A percentile compares a stretch with the other conserved stretches of the same genome.
phyloP scores from a whole-genome alignment of 2,329 filamentous ascomycete species.

The Cladosporium austrohemisphaericum region DNA sequence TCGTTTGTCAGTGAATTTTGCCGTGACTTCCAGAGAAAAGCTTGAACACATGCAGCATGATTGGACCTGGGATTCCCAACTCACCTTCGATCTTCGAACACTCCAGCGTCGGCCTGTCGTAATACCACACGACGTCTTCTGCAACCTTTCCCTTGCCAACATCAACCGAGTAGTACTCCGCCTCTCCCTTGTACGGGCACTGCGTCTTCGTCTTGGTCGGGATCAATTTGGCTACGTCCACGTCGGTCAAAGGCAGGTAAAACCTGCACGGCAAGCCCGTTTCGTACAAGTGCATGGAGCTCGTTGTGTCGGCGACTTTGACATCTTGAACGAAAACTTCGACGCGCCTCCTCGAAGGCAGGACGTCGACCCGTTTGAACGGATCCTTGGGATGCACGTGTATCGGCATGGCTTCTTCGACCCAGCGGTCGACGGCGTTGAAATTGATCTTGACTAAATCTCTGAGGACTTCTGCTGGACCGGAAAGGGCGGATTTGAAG shows the following conservation, averaged over 20 bases:
- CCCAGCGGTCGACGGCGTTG: constrained; percentile 41
- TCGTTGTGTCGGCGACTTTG: constrained; percentile 46
- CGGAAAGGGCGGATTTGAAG: constrained; percentile 21
- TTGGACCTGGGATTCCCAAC: no score
- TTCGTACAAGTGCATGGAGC: constrained; percentile 55
- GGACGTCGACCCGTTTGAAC: constrained; percentile 61
- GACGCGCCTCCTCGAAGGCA: constrained; percentile 53
- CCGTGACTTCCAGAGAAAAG: no score
- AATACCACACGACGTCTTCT: constrained; percentile 61
- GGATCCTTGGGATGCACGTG: constrained; percentile 65
- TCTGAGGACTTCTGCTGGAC: constrained; percentile 17
- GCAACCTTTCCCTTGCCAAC: constrained; percentile 33
- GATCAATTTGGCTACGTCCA: constrained; percentile 46
- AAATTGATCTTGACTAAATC: constrained; percentile 29
- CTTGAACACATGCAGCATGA: no score
- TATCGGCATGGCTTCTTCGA: constrained; percentile 58
- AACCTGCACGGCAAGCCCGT: constrained; percentile 57
- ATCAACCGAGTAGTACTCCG: constrained; percentile 58
- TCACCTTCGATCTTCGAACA: constrained; percentile 52
- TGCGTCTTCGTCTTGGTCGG: constrained; percentile 52
- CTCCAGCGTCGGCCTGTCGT: constrained; percentile 55
- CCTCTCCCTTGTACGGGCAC: constrained; percentile 66
- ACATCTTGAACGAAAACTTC: constrained; percentile 48
- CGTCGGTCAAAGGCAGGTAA: constrained; percentile 54
- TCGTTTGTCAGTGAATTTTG: neutral